phyloP scores from a whole-genome alignment of 2,329 filamentous ascomycete species.

The Penicillium sp. region DNA sequence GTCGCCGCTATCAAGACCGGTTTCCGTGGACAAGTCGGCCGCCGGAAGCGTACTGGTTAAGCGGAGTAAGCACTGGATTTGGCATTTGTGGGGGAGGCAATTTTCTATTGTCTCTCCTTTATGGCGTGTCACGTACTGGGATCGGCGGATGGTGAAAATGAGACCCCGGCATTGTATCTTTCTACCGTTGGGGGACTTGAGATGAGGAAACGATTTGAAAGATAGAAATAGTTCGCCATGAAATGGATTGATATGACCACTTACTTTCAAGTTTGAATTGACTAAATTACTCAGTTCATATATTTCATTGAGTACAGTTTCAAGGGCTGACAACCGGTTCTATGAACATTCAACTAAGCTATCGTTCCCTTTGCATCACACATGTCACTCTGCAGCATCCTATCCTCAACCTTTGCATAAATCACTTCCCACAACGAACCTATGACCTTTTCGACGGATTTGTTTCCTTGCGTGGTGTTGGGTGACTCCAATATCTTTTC shows the following conservation, averaged over 20 bases:
- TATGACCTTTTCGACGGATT: neutral
- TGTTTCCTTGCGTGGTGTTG: no score
- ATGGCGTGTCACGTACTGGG: constrained; percentile 22
- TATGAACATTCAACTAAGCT: neutral
- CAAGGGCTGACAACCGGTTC: neutral
- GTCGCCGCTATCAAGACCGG: constrained; percentile 99
- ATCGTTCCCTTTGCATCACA: neutral
- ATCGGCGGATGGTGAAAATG: constrained; percentile 21
- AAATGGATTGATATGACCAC: constrained; percentile 31
- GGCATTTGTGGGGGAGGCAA: constrained; percentile 14
- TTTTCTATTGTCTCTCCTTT: constrained; percentile 22
- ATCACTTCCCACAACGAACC: neutral
- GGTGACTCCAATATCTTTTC: no score
- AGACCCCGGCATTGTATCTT: constrained; percentile 13
- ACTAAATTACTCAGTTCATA: neutral
- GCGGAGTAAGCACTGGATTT: constrained; percentile 13
- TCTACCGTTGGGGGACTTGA: constrained; percentile 11
- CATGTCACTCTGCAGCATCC: neutral
- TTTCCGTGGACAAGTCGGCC: constrained; percentile 99
- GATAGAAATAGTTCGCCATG: constrained; percentile 30
- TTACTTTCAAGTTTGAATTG: neutral
- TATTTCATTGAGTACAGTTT: neutral
- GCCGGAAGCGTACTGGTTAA: constrained; percentile 92
- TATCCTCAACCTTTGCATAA: neutral
- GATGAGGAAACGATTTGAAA: constrained; percentile 26